These are phyloP conservation scores for Senna siamea DNA, from an alignment of 306 rosid genomes.

Conservation along the genomic window DNA sequence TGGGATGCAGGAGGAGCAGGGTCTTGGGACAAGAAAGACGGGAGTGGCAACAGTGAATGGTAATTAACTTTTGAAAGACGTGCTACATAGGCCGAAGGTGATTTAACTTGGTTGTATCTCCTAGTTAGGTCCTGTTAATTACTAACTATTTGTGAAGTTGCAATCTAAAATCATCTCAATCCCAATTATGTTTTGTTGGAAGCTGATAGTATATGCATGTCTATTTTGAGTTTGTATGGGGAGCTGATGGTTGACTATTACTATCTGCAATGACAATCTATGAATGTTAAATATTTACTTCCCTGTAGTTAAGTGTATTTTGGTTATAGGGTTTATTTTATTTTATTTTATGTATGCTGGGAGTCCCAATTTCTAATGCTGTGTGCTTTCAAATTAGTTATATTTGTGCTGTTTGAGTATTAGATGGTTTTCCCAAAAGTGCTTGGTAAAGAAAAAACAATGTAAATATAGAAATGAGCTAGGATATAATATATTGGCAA, in stretches of 20 bases:
- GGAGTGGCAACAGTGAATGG: conserved; percentile 60
- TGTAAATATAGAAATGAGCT: no score
- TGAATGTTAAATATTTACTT: conserved; percentile 26
- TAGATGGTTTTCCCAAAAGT: no score
- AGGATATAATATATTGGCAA: no score
- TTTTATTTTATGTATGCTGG: background rate
- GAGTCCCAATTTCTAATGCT: background rate
- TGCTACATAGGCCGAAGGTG: conserved; percentile 20
- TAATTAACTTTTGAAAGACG: conserved; percentile 33
- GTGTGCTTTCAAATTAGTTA: background rate
- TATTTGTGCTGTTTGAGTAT: no score
- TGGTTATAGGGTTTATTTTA: background rate
- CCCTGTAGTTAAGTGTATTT: background rate
- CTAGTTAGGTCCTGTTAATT: background rate
- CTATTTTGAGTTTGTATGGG: background rate
- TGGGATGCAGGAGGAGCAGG: conserved; percentile 45
- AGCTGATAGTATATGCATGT: background rate
- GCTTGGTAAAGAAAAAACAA: no score
- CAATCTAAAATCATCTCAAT: conserved; percentile 16
- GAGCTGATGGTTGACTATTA: conserved; percentile 26
- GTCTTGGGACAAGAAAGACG: conserved; percentile 52
- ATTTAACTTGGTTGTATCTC: background rate
- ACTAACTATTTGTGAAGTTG: background rate
- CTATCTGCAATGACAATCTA: conserved; percentile 5
- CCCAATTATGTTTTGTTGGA: conserved; percentile 5